Conservation (phyloP, 305 asterid species). For the Fraxinus sp. region DNA sequence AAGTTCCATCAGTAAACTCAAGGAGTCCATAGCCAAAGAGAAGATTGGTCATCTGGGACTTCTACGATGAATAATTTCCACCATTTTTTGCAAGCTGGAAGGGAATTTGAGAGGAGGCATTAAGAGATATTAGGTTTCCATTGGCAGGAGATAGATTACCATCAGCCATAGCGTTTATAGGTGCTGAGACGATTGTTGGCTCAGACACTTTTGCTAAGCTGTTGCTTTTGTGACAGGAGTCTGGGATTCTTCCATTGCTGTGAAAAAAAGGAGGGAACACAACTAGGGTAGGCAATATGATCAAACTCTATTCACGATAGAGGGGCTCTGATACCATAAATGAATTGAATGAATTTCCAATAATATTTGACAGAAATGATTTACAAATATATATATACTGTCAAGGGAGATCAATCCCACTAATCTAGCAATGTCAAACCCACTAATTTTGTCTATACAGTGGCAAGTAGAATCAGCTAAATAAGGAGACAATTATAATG, state of each 20-base stretch:
- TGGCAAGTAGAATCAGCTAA: background rate
- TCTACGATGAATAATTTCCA: background rate
- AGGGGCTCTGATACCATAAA: too few relatives aligned
- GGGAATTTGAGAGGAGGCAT: too few relatives aligned
- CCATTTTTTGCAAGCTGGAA: background rate
- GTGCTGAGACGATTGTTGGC: too few relatives aligned
- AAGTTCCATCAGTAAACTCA: constrained; percentile 5
- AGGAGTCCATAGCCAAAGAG: background rate
- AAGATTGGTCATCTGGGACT: background rate
- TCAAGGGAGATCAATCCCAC: background rate
- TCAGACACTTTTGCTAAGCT: too few relatives aligned
- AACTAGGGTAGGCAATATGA: too few relatives aligned
- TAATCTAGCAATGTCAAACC: background rate
- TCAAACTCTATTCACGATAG: too few relatives aligned
- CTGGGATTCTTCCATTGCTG: too few relatives aligned
- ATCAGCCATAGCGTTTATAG: too few relatives aligned
- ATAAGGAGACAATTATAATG: background rate
- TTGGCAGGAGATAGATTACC: too few relatives aligned
- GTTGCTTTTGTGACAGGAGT: too few relatives aligned
- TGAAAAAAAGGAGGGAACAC: too few relatives aligned
- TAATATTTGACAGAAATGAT: background rate
- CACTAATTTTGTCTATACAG: background rate
- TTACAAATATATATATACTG: background rate
- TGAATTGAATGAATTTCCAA: background rate
- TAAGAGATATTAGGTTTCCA: too few relatives aligned